Conservation (phyloP, 2,329 filamentous ascomycete genomes). For the Ilyonectria mors-panacis region DNA sequence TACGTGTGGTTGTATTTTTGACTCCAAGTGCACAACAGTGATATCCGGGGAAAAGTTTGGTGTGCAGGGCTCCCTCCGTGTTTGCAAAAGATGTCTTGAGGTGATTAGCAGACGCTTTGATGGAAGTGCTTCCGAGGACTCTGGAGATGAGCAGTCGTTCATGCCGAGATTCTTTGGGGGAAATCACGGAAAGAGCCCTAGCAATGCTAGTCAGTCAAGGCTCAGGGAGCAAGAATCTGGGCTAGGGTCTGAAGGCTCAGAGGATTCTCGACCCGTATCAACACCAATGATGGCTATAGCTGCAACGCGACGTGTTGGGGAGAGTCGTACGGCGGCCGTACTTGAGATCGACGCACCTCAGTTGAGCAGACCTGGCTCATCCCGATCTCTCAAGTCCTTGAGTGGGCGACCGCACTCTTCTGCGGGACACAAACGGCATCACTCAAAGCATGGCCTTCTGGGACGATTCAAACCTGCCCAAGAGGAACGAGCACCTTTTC, state of each 20-base stretch:
- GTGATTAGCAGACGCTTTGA: slow-evolving; percentile 94
- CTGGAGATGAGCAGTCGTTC: slow-evolving; percentile 81
- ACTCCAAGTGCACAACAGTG: slow-evolving; percentile 94
- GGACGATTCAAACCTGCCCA: slow-evolving; percentile 79
- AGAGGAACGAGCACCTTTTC: slow-evolving; percentile 91
- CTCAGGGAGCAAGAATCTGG: slow-evolving; percentile 58
- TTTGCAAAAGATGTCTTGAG: slow-evolving; percentile 92
- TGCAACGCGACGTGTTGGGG: slow-evolving; percentile 75
- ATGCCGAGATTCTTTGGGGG: slow-evolving; percentile 75
- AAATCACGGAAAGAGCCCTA: slow-evolving; percentile 63
- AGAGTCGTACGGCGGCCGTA: slow-evolving; percentile 87
- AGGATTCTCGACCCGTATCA: slow-evolving; percentile 69
- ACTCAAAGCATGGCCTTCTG: slow-evolving; percentile 88
- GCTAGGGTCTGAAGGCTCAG: slow-evolving; percentile 58
- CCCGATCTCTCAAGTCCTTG: slow-evolving; percentile 86
- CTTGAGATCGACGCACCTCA: slow-evolving; percentile 91
- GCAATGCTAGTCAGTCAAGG: slow-evolving; percentile 49
- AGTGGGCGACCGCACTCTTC: slow-evolving; percentile 82
- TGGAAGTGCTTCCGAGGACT: slow-evolving; percentile 89
- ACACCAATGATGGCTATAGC: slow-evolving; percentile 82
- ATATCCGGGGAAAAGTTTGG: slow-evolving; percentile 91
- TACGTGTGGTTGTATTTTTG: slow-evolving; percentile 97
- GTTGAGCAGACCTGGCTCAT: slow-evolving; percentile 92
- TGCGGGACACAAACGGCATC: slow-evolving; percentile 83
- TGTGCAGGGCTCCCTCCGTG: slow-evolving; percentile 85